These are phyloP conservation scores for Neurospora sp. DNA, from an alignment of 495 filamentous ascomycete species.

Conservation along the genomic window DNA sequence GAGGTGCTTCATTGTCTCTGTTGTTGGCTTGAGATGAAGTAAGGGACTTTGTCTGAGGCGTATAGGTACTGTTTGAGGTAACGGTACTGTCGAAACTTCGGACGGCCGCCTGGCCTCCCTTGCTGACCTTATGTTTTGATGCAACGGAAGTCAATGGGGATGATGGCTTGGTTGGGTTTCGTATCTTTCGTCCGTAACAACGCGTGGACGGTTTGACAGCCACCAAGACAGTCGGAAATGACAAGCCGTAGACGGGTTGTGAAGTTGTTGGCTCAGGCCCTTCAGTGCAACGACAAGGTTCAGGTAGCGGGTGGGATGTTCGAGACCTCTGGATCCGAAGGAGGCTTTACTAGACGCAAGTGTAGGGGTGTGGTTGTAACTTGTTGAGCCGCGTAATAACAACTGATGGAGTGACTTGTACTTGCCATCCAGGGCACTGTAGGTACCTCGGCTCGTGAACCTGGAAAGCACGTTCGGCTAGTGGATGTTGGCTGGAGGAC, in stretches of 20 bases:
- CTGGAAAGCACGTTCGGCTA: background rate
- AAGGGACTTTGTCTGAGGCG: background rate
- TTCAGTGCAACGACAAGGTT: background rate
- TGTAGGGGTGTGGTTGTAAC: background rate
- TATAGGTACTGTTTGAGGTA: background rate
- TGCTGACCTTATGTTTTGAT: background rate
- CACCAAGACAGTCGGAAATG: background rate
- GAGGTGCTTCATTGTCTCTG: conserved; percentile 32
- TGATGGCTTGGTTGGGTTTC: background rate
- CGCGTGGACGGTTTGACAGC: background rate
- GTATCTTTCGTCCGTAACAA: background rate
- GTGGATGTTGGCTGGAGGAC: background rate
- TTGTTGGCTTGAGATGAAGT: background rate
- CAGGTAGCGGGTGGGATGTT: background rate
- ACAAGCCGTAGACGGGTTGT: background rate
- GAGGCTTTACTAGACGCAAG: background rate
- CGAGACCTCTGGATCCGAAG: background rate
- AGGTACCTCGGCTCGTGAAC: background rate
- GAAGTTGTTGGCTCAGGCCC: background rate
- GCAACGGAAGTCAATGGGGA: background rate
- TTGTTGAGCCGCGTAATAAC: background rate
- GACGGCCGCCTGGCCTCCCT: background rate
- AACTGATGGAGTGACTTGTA: background rate
- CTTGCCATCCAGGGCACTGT: background rate
- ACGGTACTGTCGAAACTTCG: background rate